These are phyloP conservation scores for Cutaneotrichosporon mucoides DNA, from an alignment of 1,284 basidiomycete species.

Conservation along the genomic window DNA sequence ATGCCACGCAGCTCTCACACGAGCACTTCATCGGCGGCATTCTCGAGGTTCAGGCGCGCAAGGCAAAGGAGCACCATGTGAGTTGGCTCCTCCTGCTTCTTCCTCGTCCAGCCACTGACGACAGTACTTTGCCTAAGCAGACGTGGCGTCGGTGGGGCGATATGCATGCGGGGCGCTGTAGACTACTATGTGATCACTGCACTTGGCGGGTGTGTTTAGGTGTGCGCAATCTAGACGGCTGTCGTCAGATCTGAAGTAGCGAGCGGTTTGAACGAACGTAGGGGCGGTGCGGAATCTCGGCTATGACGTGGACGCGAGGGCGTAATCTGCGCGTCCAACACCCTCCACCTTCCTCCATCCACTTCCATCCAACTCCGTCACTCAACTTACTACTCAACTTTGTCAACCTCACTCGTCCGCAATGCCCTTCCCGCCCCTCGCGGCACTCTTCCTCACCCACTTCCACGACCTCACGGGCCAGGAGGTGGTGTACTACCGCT, in stretches of 20 bases:
- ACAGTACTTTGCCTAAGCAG: conserved; percentile 27
- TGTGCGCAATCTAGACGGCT: no score
- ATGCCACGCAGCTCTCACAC: conserved; percentile 80
- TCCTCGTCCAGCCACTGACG: conserved; percentile 7
- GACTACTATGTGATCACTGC: conserved; percentile 11
- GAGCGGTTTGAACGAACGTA: no score
- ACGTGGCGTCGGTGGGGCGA: neutral
- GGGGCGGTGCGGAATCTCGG: no score
- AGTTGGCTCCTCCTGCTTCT: conserved; percentile 22
- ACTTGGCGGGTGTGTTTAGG: neutral
- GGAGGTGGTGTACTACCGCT: conserved; percentile 33
- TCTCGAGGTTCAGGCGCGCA: conserved; percentile 91
- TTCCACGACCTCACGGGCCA: conserved; percentile 47
- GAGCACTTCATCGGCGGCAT: conserved; percentile 90
- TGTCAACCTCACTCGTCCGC: neutral
- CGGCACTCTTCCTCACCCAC: conserved; percentile 42
- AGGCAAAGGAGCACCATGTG: conserved; percentile 73
- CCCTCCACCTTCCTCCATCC: no score
- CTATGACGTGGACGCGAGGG: neutral
- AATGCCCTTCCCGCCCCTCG: conserved; percentile 30
- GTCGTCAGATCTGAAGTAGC: no score
- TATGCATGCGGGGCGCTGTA: conserved; percentile 10
- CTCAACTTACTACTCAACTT: no score
- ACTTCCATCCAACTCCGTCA: no score
- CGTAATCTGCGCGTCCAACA: no score